Conservation (phyloP, 2,329 filamentous ascomycete genomes). For the Polychaeton citri region DNA sequence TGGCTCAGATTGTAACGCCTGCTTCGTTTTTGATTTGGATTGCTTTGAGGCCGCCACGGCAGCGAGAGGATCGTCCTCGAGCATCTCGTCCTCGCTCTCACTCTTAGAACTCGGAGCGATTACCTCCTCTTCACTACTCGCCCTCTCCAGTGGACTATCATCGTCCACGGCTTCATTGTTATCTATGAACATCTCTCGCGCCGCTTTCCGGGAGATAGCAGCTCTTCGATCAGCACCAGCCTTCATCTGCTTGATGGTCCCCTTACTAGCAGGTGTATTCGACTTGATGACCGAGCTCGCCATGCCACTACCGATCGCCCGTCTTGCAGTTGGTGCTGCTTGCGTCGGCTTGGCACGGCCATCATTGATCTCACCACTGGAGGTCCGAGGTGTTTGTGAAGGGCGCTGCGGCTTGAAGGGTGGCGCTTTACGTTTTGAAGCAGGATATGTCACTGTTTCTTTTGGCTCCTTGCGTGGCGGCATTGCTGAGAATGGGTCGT, state of each 20-base stretch:
- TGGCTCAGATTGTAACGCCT: background rate
- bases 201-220: background rate
- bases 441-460: conserved; percentile 19
- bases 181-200: background rate
- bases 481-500: conserved; percentile 8
- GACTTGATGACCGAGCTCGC: conserved; percentile 61
- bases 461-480: conserved; percentile 19
- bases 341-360: background rate
- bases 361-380: conserved; percentile 32
- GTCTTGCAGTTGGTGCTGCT: background rate
- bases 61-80: conserved; percentile 13
- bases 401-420: conserved; percentile 21
- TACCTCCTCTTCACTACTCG: conserved; percentile 2
- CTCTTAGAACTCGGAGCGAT: background rate
- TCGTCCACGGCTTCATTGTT: background rate
- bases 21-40: background rate
- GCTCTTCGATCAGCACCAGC: conserved; percentile 1
- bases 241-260: background rate
- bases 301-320: background rate
- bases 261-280: conserved; percentile 43
- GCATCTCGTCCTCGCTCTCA: conserved; percentile 9
- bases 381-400: conserved; percentile 10
- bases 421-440: conserved; percentile 19
- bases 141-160: background rate
- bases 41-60: conserved; percentile 1